phyloP scores from a whole-genome alignment of 768 basidiomycete species.

The Panus rudis region DNA sequence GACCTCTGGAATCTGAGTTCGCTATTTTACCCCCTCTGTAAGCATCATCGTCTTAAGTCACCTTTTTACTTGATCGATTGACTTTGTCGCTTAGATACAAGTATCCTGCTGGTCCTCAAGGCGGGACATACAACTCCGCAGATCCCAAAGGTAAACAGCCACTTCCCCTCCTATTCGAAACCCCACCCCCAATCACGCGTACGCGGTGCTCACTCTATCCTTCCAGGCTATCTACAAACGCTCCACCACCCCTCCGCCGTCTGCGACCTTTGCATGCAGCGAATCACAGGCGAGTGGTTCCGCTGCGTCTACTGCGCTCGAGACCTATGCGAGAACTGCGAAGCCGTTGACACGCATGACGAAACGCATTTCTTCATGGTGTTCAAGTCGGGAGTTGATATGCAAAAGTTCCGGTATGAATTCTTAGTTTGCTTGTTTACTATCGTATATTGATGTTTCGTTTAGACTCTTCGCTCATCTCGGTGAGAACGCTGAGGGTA shows the following conservation, averaged over 20 bases:
- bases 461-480: constrained; percentile 46
- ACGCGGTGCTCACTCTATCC: not conserved
- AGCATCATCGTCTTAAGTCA: constrained; percentile 21
- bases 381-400: constrained; percentile 76
- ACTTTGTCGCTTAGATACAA: constrained; percentile 47
- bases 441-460: constrained; percentile 2
- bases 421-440: constrained; percentile 5
- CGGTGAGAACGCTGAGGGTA: constrained; percentile 41
- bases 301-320: constrained; percentile 82
- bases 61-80: constrained; percentile 3
- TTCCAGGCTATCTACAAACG: constrained; percentile 53
- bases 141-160: constrained; percentile 54
- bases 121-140: constrained; percentile 27
- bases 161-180: not conserved
- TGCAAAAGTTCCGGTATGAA: constrained; percentile 62
- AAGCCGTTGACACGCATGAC: constrained; percentile 76
- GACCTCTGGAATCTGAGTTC: constrained; percentile 42
- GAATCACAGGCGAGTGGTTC: constrained; percentile 85
- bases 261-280: constrained; percentile 82
- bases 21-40: constrained; percentile 69
- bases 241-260: constrained; percentile 62
- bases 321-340: constrained; percentile 84
- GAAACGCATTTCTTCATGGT: constrained; percentile 79
- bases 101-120: constrained; percentile 50
- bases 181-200: not conserved